These are phyloP conservation scores for Myxozyma mucilagina DNA, from an alignment of 805 yeast species.

Conservation along the genomic window DNA sequence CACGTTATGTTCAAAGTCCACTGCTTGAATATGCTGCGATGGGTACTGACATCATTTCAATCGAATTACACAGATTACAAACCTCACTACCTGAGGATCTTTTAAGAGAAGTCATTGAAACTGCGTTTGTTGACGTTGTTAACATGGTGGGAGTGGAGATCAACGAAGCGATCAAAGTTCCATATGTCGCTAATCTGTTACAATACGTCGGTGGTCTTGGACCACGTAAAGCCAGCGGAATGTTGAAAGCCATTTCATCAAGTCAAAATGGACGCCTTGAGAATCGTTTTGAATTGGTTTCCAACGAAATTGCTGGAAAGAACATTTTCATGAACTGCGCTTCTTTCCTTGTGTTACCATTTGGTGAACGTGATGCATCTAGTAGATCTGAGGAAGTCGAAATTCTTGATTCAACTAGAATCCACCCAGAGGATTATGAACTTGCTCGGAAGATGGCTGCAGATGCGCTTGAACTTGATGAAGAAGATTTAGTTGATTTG, in stretches of 20 bases:
- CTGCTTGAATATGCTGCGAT: constrained; percentile 81
- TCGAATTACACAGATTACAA: constrained; percentile 69
- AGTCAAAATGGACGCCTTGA: constrained; percentile 58
- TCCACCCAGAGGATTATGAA: constrained; percentile 97
- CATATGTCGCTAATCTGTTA: constrained; percentile 66
- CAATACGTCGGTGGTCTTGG: constrained; percentile 91
- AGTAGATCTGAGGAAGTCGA: constrained; percentile 55
- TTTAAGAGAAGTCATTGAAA: constrained; percentile 65
- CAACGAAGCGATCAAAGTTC: constrained; percentile 80
- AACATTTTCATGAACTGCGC: constrained; percentile 89
- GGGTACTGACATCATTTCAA: constrained; percentile 69
- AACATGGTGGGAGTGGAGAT: constrained; percentile 92
- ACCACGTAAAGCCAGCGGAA: constrained; percentile 88
- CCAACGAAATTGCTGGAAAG: constrained; percentile 74
- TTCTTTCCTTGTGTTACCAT: constrained; percentile 79
- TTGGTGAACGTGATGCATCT: constrained; percentile 51
- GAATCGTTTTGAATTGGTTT: constrained; percentile 78
- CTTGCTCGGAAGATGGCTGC: constrained; percentile 97
- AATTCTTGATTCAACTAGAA: constrained; percentile 87
- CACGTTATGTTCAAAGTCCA: constrained; percentile 92
- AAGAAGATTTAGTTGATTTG: constrained; percentile 80
- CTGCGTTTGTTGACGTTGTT: constrained; percentile 84
- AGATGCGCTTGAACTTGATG: constrained; percentile 94
- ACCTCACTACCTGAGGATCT: constrained; percentile 63
- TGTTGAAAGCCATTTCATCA: constrained; percentile 74